Evolutionary conservation across 2,329 filamentous ascomycete genomes (phyloP).

Genomic region (Xylaria sp.): DNA sequence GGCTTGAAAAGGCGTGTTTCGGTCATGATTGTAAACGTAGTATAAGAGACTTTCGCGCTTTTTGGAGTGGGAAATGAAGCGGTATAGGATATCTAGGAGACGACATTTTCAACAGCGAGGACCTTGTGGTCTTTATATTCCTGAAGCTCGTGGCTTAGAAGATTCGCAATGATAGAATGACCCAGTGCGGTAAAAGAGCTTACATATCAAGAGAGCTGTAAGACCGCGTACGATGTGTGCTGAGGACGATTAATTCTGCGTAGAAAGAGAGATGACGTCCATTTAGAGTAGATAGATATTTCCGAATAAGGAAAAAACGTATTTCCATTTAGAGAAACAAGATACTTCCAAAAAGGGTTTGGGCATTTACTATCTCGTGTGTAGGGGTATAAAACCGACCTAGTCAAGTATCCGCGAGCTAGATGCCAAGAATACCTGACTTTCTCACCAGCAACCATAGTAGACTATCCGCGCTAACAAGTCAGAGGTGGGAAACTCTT

Average conservation of each 20-base stretch:
- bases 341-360: slow-evolving; percentile 21
- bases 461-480: background rate
- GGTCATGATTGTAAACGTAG: slow-evolving; percentile 26
- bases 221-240: background rate
- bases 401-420: no score
- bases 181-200: slow-evolving; percentile 7
- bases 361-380: background rate
- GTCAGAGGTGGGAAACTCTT: background rate
- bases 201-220: slow-evolving; percentile 11
- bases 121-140: slow-evolving; percentile 12
- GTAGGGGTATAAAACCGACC: no score
- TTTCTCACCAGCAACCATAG: no score
- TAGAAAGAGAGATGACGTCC: background rate
- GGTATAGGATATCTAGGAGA: background rate
- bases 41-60: background rate
- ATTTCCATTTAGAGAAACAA: slow-evolving; percentile 24
- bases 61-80: background rate
- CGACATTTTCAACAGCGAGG: background rate
- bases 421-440: no score
- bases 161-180: background rate
- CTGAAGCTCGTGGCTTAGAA: background rate
- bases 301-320: slow-evolving; percentile 29
- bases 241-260: background rate
- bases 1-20: slow-evolving; percentile 43
- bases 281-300: slow-evolving; percentile 21